phyloP scores from a whole-genome alignment of 768 basidiomycete genomes.

The Botryobasidium botryosum region DNA sequence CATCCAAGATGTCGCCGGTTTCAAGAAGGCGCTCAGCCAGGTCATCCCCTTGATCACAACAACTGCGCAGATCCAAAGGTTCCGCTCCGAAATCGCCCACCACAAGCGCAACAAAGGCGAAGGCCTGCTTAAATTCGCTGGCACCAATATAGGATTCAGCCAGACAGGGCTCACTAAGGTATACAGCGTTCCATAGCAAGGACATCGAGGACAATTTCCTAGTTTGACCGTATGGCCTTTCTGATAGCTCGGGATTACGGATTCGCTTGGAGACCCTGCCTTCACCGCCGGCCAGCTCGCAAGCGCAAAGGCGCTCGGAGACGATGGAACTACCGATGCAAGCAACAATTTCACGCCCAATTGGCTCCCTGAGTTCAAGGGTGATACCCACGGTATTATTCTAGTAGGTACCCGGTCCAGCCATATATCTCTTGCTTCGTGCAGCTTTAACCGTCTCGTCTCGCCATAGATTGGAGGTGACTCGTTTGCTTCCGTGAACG shows the following conservation, averaged over 20 bases:
- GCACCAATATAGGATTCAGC: slow-evolving; percentile 9
- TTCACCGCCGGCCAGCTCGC: slow-evolving; percentile 13
- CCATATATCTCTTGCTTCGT: not conserved
- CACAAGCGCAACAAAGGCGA: too few species aligned
- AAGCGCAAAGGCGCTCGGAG: slow-evolving; percentile 13
- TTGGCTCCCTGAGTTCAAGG: not conserved
- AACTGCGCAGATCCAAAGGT: not conserved
- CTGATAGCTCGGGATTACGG: slow-evolving; percentile 13
- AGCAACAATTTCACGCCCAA: slow-evolving; percentile 11
- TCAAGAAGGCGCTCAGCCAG: slow-evolving; percentile 1
- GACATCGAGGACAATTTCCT: too few species aligned
- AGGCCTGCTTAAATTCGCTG: not conserved
- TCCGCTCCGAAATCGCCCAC: too few species aligned
- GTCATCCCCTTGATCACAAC: slow-evolving; percentile 7
- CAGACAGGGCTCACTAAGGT: slow-evolving; percentile 11
- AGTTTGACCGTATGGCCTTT: too few species aligned
- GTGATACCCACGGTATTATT: slow-evolving; percentile 6
- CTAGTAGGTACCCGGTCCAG: not conserved
- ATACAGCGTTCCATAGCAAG: too few species aligned
- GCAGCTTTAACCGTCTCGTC: not conserved
- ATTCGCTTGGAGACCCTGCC: slow-evolving; percentile 12
- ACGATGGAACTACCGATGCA: slow-evolving; percentile 12
- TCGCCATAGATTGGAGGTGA: not conserved
- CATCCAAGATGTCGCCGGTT: slow-evolving; percentile 1
- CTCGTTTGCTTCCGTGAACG: not conserved